Conservation (phyloP, 1,284 basidiomycete species). For the Cryptococcus sp. region DNA sequence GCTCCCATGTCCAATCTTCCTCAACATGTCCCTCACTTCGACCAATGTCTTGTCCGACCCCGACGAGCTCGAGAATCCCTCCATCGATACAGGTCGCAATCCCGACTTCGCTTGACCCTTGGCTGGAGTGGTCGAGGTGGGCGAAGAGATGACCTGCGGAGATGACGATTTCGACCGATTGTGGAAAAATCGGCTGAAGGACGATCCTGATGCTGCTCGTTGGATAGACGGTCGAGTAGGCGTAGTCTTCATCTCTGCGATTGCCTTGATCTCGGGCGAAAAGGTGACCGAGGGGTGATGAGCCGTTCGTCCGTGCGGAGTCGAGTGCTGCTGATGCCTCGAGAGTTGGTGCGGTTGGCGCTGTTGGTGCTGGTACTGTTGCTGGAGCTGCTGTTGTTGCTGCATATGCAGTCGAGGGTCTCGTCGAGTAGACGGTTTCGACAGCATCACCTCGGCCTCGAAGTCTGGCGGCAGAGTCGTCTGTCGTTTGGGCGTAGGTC, state of each 20-base stretch:
- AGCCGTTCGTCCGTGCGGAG: background rate
- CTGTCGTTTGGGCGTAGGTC: constrained; percentile 5
- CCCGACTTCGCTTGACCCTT: background rate
- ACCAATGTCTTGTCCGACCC: constrained; percentile 9
- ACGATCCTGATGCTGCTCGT: constrained; percentile 8
- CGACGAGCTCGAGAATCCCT: constrained; percentile 4
- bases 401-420: too few species aligned
- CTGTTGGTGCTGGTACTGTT: background rate
- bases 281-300: background rate
- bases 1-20: constrained; percentile 1
- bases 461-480: constrained; percentile 6
- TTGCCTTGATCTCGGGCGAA: background rate
- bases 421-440: too few species aligned
- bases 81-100: constrained; percentile 4
- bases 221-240: constrained; percentile 11
- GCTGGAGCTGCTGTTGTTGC: too few species aligned
- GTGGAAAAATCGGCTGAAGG: constrained; percentile 24
- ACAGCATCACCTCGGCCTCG: background rate
- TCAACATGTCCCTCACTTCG: constrained; percentile 5
- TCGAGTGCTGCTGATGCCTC: background rate
- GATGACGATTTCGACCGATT: constrained; percentile 5
- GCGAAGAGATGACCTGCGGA: too few species aligned
- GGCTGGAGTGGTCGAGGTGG: background rate
- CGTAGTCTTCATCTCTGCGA: background rate
- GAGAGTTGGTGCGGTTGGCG: background rate